These are phyloP conservation scores for Cryptococcus depauperatus DNA, from an alignment of 1,284 basidiomycete species.

Conservation along the genomic window DNA sequence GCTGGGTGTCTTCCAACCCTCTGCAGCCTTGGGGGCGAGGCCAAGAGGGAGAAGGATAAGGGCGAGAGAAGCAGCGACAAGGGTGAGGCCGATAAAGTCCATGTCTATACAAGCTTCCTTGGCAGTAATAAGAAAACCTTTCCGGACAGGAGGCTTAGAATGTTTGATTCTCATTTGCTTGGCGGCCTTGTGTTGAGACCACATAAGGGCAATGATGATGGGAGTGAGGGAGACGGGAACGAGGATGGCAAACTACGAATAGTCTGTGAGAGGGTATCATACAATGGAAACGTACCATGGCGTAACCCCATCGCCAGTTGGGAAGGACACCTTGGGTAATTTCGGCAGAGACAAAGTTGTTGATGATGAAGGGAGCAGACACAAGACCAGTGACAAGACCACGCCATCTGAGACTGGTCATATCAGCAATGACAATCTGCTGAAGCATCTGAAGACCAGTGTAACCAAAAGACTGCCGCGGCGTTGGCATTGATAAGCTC, in stretches of 20 bases:
- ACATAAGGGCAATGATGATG: constrained; percentile 58
- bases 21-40: constrained; percentile 48
- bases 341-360: constrained; percentile 55
- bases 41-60: constrained; percentile 61
- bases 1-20: constrained; percentile 38
- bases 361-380: constrained; percentile 61
- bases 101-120: constrained; percentile 26
- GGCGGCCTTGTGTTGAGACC: constrained; percentile 61
- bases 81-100: constrained; percentile 55
- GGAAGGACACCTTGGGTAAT: constrained; percentile 55
- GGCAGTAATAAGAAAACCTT: constrained; percentile 10
- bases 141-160: constrained; percentile 13
- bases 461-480: constrained; percentile 37
- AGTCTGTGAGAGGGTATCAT: neutral
- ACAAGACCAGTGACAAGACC: constrained; percentile 60
- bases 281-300: constrained; percentile 44
- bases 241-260: constrained; percentile 41
- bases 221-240: constrained; percentile 39
- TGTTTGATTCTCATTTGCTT: constrained; percentile 48
- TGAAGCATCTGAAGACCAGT: constrained; percentile 62
- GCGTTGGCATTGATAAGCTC: neutral
- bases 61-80: constrained; percentile 56
- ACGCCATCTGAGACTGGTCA: constrained; percentile 69
- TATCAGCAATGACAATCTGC: constrained; percentile 70
- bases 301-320: constrained; percentile 59